These are phyloP conservation scores for Agrocybe praecox DNA, from an alignment of 768 basidiomycete genomes.

Conservation along the genomic window DNA sequence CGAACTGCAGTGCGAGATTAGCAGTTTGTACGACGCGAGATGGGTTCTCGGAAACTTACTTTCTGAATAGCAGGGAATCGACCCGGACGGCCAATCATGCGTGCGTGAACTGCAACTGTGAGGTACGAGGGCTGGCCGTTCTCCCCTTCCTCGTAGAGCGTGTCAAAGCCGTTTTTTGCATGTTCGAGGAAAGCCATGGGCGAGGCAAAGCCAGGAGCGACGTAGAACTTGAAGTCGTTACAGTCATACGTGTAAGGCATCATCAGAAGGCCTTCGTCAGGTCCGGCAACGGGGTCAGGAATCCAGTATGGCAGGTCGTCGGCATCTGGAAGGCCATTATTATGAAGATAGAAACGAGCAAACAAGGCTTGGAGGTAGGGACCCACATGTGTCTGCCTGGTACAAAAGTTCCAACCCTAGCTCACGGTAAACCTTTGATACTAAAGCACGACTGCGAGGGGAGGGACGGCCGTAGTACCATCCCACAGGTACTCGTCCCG, in stretches of 20 bases:
- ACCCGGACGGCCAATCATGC: slow-evolving; percentile 15
- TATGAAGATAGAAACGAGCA: neutral
- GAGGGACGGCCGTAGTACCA: slow-evolving; percentile 21
- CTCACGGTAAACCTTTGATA: slow-evolving; percentile 17
- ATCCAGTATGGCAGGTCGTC: slow-evolving; percentile 20
- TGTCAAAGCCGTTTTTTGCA: slow-evolving; percentile 14
- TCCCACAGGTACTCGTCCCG: slow-evolving; percentile 14
- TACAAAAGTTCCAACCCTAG: slow-evolving; percentile 16
- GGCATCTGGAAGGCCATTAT: slow-evolving; percentile 6
- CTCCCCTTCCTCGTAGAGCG: slow-evolving; percentile 15
- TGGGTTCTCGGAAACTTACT: neutral
- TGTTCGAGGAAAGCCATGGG: slow-evolving; percentile 19
- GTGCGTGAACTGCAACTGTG: slow-evolving; percentile 17
- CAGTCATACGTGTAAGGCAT: slow-evolving; percentile 17
- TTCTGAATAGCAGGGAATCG: slow-evolving; percentile 15
- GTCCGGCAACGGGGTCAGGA: slow-evolving; percentile 14
- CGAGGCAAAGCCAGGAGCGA: slow-evolving; percentile 17
- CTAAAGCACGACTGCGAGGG: slow-evolving; percentile 17
- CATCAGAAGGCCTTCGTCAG: slow-evolving; percentile 11
- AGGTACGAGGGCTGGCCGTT: slow-evolving; percentile 14
- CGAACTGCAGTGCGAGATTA: slow-evolving; percentile 4
- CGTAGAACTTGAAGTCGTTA: slow-evolving; percentile 20
- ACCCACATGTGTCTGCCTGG: slow-evolving; percentile 15
- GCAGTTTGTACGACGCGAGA: neutral
- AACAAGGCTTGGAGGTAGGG: neutral